Evolutionary conservation across 768 basidiomycete species (phyloP).

Genomic region (Auricularia heimuer): DNA sequence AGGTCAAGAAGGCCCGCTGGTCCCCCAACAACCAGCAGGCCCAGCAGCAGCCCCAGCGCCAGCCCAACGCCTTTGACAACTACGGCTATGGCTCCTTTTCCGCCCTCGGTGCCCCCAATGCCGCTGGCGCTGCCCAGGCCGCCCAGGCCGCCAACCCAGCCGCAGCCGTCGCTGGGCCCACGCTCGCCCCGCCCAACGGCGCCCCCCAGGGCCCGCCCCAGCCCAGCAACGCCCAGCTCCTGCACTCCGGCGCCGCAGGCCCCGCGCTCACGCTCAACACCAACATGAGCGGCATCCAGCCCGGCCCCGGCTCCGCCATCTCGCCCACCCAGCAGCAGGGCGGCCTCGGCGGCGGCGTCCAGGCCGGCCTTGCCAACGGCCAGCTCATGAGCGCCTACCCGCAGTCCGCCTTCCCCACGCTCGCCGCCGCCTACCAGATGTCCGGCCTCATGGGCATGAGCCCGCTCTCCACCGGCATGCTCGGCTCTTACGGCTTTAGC

Average conservation of each 20-base stretch:
- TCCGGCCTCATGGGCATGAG: neutral
- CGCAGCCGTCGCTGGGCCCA: slow-evolving; percentile 42
- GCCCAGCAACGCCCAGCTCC: slow-evolving; percentile 2
- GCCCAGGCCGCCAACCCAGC: slow-evolving; percentile 27
- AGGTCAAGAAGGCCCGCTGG: slow-evolving; percentile 80
- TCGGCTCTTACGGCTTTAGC: slow-evolving; percentile 45
- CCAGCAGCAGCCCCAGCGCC: slow-evolving; percentile 23
- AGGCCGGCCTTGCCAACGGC: slow-evolving; percentile 27
- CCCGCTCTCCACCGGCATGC: slow-evolving; percentile 22
- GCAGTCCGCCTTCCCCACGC: neutral
- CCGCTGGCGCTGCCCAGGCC: too few relatives aligned
- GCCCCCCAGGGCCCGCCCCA: neutral
- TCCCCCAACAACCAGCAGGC: slow-evolving; percentile 53
- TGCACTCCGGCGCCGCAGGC: slow-evolving; percentile 4
- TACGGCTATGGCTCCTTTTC: slow-evolving; percentile 73
- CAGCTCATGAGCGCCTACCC: neutral
- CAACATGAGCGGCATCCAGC: slow-evolving; percentile 20
- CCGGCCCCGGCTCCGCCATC: slow-evolving; percentile 7
- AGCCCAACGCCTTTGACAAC: slow-evolving; percentile 69
- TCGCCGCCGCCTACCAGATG: neutral
- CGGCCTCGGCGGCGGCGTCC: slow-evolving; percentile 39
- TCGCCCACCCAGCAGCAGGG: slow-evolving; percentile 18
- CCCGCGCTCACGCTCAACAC: slow-evolving; percentile 54
- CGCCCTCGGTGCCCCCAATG: slow-evolving; percentile 26
- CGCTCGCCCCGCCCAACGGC: slow-evolving; percentile 58